These are phyloP conservation scores for Orbilia blumenaviensis DNA, from an alignment of 2,329 filamentous ascomycete species.

Conservation along the genomic window DNA sequence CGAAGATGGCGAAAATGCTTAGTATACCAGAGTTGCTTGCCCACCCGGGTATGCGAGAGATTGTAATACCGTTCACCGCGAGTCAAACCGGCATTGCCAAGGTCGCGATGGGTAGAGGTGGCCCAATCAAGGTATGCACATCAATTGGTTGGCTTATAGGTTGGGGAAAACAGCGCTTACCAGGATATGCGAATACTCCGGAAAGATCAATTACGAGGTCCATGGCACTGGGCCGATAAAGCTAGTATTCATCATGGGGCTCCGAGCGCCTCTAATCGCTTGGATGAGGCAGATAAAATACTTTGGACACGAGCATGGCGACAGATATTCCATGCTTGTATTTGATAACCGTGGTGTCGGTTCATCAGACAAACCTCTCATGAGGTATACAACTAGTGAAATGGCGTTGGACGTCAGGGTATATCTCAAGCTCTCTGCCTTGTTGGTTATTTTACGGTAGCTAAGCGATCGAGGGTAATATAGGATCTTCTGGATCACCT, in stretches of 20 bases:
- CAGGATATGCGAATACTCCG: not conserved
- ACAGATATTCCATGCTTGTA: conserved; percentile 76
- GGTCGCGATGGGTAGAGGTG: conserved; percentile 40
- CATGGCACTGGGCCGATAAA: conserved; percentile 44
- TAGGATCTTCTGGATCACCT: conserved; percentile 58
- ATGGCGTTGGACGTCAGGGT: conserved; percentile 79
- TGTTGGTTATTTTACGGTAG: conserved; percentile 67
- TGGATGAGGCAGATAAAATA: conserved; percentile 73
- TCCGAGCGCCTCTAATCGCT: conserved; percentile 68
- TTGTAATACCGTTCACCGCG: conserved; percentile 32
- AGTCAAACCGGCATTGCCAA: conserved; percentile 22
- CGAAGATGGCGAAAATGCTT: conserved; percentile 21
- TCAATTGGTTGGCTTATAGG: not conserved
- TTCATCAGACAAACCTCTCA: conserved; percentile 77
- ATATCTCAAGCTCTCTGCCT: not conserved
- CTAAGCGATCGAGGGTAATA: conserved; percentile 75
- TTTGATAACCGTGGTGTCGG: conserved; percentile 86
- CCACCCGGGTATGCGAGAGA: conserved; percentile 51
- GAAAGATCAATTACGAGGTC: conserved; percentile 49
- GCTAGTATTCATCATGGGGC: conserved; percentile 74
- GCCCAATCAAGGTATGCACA: conserved; percentile 42
- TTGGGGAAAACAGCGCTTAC: not conserved
- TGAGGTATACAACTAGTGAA: conserved; percentile 80
- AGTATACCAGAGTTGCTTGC: conserved; percentile 40
- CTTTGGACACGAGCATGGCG: conserved; percentile 76